Conservation (phyloP, 495 filamentous ascomycete genomes). For the Penicillium coprophilum region DNA sequence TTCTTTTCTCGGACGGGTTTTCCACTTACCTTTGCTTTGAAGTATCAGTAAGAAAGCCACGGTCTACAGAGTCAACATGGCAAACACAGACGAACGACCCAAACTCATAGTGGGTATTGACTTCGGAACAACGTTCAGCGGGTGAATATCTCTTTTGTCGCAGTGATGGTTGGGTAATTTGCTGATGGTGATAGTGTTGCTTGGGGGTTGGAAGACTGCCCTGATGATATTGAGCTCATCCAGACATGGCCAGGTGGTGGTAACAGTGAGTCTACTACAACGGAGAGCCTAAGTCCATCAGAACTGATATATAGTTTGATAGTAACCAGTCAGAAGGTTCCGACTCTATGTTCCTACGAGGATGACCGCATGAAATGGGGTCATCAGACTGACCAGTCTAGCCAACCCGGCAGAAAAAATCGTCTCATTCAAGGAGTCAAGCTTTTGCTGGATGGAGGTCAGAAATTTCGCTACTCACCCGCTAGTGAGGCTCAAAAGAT, state of each 20-base stretch:
- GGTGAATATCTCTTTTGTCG: slow-evolving; percentile 21
- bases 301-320: neutral
- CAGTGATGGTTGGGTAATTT: slow-evolving; percentile 18
- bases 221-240: slow-evolving; percentile 34
- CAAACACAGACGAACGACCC: neutral
- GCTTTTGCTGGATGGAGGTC: slow-evolving; percentile 34
- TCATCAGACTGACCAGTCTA: slow-evolving; percentile 32
- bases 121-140: slow-evolving; percentile 49
- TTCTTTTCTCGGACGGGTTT: neutral
- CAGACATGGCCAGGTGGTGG: slow-evolving; percentile 34
- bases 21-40: neutral
- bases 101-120: slow-evolving; percentile 43
- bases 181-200: slow-evolving; percentile 22
- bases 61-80: neutral
- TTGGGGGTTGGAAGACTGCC: slow-evolving; percentile 25
- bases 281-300: too few relatives aligned
- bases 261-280: slow-evolving; percentile 22
- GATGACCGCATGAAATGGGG: slow-evolving; percentile 40
- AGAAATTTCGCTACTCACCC: slow-evolving; percentile 19
- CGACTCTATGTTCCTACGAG: slow-evolving; percentile 45
- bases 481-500: slow-evolving; percentile 17
- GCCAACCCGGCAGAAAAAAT: slow-evolving; percentile 6
- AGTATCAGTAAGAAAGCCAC: neutral
- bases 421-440: slow-evolving; percentile 38
- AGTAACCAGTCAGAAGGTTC: slow-evolving; percentile 48